Percentiles rank a stretch among this genome's conserved stretches.
These are phyloP conservation scores for Fraxinus pennsylvanica DNA, from an alignment of 257 asterid species.

Conservation along the genomic window DNA sequence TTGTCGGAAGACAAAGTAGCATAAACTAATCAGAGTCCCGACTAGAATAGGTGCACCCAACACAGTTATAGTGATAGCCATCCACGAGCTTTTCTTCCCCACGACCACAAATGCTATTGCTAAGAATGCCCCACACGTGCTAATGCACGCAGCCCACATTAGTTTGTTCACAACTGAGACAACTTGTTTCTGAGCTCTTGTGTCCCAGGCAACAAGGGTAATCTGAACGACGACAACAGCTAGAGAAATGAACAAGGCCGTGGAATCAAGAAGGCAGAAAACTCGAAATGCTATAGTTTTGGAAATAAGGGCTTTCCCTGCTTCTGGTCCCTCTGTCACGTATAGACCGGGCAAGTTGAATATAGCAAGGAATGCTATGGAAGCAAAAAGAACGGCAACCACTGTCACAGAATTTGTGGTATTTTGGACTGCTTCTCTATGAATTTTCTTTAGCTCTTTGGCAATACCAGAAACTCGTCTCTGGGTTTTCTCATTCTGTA, in stretches of 20 bases:
- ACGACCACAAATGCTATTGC: conserved; percentile 84
- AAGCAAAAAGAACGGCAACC: conserved; percentile 89
- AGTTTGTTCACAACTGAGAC: conserved; percentile 89
- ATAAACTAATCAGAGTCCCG: conserved; percentile 76
- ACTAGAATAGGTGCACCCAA: conserved; percentile 82
- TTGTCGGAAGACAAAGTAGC: conserved; percentile 88
- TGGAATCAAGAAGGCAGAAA: conserved; percentile 79
- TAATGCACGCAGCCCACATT: conserved; percentile 96
- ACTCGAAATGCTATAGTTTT: conserved; percentile 59
- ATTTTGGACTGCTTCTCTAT: conserved; percentile 89
- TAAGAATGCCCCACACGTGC: conserved; percentile 90
- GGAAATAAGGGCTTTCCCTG: conserved; percentile 58
- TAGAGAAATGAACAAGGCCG: conserved; percentile 85
- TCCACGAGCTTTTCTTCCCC: conserved; percentile 72
- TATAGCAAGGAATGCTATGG: conserved; percentile 86
- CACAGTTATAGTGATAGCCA: conserved; percentile 71
- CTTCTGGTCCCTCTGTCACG: conserved; percentile 43
- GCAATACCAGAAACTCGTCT: conserved; percentile 93
- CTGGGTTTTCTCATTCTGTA: conserved; percentile 86
- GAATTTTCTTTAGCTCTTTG: conserved; percentile 91
- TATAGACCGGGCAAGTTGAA: conserved; percentile 93
- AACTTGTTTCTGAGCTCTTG: conserved; percentile 75
- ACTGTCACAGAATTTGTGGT: conserved; percentile 89
- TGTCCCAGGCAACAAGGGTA: conserved; percentile 91
- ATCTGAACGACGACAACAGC: conserved; percentile 95